Percentiles rank a stretch among this genome's conserved stretches.
phyloP scores from a whole-genome alignment of 2,329 filamentous ascomycete genomes.

The Fusarium coffeatum region DNA sequence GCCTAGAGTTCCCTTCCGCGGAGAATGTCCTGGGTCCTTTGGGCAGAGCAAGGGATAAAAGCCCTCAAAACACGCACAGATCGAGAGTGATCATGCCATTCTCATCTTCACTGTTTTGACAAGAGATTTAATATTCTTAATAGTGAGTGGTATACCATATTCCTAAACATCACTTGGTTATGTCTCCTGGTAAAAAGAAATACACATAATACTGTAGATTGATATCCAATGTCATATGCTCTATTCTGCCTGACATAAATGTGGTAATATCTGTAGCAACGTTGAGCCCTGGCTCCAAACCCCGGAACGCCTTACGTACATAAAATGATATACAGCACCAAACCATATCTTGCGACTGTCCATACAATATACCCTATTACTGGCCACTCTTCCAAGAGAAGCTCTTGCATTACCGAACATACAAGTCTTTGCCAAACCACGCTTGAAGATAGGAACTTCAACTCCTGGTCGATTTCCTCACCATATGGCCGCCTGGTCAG shows the following conservation, averaged over 20 bases:
- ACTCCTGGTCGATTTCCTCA: constrained; percentile 44
- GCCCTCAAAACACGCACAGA: constrained; percentile 26
- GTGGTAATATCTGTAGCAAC: constrained; percentile 34
- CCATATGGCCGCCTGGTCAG: constrained; percentile 77
- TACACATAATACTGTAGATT: not conserved
- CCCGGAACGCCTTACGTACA: constrained; percentile 47
- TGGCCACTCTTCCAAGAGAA: constrained; percentile 12
- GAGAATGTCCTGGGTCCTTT: constrained; percentile 15
- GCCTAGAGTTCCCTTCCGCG: constrained; percentile 8
- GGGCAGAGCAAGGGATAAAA: constrained; percentile 9
- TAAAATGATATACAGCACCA: constrained; percentile 33
- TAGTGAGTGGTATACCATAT: not conserved
- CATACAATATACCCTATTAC: constrained; percentile 30
- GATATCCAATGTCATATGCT: constrained; percentile 22
- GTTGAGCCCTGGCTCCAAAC: constrained; percentile 26
- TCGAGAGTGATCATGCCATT: constrained; percentile 32
- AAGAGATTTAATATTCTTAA: not conserved
- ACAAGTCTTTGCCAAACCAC: not conserved
- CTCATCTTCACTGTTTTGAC: constrained; percentile 3
- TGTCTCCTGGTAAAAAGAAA: not conserved
- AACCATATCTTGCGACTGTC: constrained; percentile 27
- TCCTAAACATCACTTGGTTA: not conserved
- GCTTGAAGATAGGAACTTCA: not conserved
- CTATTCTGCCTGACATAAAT: constrained; percentile 31
- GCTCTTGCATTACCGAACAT: not conserved